Base-by-base conservation (phyloP, 371 early-diverging fungal species). In the Haplosporangium sp. region DNA sequence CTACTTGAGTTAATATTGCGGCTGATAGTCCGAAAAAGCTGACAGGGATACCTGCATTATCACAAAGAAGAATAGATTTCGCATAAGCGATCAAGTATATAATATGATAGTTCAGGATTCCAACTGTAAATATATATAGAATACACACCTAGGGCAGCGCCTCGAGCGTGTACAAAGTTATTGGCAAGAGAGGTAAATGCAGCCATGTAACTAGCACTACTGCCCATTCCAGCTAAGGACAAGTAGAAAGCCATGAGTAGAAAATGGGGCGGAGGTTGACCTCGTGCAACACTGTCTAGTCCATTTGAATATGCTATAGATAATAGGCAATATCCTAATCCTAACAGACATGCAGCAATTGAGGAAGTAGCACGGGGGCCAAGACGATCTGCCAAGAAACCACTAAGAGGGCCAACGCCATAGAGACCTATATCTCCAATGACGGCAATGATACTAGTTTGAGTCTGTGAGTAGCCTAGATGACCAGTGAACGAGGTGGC, bases 21-120 rank as follows among this genome's bases (percentile, higher is more conserved):
- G 78, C 78, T 1, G 78, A 78, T 11, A 78, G 52, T n/a, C 78
- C 78, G 53, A 78, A 78, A 52, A 78, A 73, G 42, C 73, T 73
- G 55, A 70, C 69, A 4, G 74, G 73, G 47, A 78, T 63, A 52
- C 77, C 77, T 77, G 59, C n/a, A 15, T 0, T 27, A n/a, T 10
- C 7, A n/a, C 8, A 72, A 61, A 62, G 38, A 52, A 56, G 67
- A 34, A 56, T 37, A 67, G 35, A 15, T 50, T 19, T 20, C 27
- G 4, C 11, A 35, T 15, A 17, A 15, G 5, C 48, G 15, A 9
- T 35, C 9, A 59, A 44, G 50, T 27, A 27, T 27, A 27, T 27
- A 27, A 27, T 27, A 27, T 27, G 27, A 27, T 27, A 27, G 27
- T 27, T 27, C 27, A 27, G 27, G 27, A 27, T 27, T 27, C 27